Conservation (phyloP, 2,329 filamentous ascomycete species). For the Metarhizium guizhouense region DNA sequence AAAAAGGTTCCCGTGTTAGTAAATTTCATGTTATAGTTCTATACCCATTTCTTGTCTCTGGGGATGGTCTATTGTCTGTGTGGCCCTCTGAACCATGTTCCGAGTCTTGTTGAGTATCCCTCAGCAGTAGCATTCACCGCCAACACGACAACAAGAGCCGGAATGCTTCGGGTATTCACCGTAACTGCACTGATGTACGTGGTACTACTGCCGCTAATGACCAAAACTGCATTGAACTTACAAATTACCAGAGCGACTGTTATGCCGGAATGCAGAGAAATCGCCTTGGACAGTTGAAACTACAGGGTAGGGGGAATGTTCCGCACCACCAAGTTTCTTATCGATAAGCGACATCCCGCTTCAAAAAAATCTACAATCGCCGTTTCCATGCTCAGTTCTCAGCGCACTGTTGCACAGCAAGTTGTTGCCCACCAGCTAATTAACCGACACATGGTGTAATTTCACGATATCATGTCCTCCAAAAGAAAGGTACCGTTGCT, state of each 20-base stretch:
- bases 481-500: conserved; percentile 30
- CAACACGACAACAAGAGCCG: not conserved
- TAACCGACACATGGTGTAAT: not conserved
- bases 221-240: conserved; percentile 25
- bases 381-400: conserved; percentile 10
- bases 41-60: not conserved
- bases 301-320: not conserved
- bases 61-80: not conserved
- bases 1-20: no score
- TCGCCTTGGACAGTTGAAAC: not conserved
- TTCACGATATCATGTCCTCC: conserved; percentile 16
- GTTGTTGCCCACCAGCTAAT: not conserved
- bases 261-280: not conserved
- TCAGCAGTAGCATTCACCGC: not conserved
- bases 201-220: not conserved
- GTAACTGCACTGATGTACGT: not conserved
- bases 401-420: not conserved
- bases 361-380: not conserved
- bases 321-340: not conserved
- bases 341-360: conserved; percentile 4
- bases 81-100: not conserved
- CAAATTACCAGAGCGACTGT: conserved; percentile 71
- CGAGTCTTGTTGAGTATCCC: not conserved
- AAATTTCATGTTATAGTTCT: not conserved
- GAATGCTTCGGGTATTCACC: not conserved